phyloP scores from a whole-genome alignment of 129 eudicot species.

The Centella asiatica region DNA sequence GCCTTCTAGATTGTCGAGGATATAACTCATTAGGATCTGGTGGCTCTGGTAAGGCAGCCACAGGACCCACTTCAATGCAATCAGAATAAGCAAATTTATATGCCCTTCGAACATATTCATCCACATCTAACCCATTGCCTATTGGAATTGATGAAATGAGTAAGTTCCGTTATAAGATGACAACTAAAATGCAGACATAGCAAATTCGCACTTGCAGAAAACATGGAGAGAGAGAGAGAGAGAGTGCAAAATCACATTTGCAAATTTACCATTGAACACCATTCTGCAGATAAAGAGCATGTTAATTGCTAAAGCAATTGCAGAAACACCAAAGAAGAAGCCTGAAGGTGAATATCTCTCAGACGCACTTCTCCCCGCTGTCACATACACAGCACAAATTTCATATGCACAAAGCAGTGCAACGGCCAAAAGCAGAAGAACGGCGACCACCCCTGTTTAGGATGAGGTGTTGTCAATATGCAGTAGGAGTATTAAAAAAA shows the following conservation, averaged over 20 bases:
- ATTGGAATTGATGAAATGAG: slow-evolving; percentile 4
- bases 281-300: slow-evolving; percentile 98
- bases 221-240: no score
- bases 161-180: no score
- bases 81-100: slow-evolving; percentile 96
- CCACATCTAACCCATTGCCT: slow-evolving; percentile 97
- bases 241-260: background rate
- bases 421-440: slow-evolving; percentile 93
- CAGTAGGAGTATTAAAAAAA: no score
- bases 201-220: no score
- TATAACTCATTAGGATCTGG: slow-evolving; percentile 97
- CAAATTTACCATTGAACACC: slow-evolving; percentile 81
- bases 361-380: slow-evolving; percentile 87
- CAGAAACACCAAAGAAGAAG: slow-evolving; percentile 98
- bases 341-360: slow-evolving; percentile 97
- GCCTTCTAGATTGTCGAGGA: slow-evolving; percentile 96
- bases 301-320: slow-evolving; percentile 93
- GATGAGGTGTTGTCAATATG: background rate
- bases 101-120: slow-evolving; percentile 92
- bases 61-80: slow-evolving; percentile 94
- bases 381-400: slow-evolving; percentile 95
- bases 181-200: no score
- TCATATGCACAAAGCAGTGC: slow-evolving; percentile 93
- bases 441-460: slow-evolving; percentile 91
- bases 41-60: slow-evolving; percentile 94